Evolutionary conservation across 169 alveolate species (phyloP).

Genomic region (Plasmodium vivax): DNA sequence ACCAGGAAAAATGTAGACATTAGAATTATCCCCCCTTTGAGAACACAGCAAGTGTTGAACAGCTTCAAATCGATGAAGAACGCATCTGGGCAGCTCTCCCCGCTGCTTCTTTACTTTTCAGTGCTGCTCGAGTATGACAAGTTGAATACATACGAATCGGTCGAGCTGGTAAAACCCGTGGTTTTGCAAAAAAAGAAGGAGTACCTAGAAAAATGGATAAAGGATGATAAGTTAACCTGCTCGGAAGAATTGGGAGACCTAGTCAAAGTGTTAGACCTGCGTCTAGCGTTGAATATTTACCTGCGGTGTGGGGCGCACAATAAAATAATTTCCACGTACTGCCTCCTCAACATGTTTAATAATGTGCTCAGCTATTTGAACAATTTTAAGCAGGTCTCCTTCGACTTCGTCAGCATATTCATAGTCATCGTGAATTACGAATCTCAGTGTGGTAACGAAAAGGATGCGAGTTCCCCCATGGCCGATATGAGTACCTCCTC

Average conservation of each 20-base stretch:
- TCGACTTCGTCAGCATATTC: constrained; percentile 84
- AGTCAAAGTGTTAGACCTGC: constrained; percentile 90
- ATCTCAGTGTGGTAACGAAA: constrained; percentile 79
- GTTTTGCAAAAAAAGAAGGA: constrained; percentile 93
- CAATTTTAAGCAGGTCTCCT: constrained; percentile 70
- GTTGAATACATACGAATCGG: constrained; percentile 95
- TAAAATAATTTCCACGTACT: constrained; percentile 91
- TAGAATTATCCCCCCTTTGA: constrained; percentile 56
- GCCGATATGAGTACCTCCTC: constrained; percentile 73
- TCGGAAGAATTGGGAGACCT: constrained; percentile 98
- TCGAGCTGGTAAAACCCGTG: constrained; percentile 97
- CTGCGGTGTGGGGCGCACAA: constrained; percentile 77
- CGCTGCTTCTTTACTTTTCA: constrained; percentile 96
- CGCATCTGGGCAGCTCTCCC: constrained; percentile 81
- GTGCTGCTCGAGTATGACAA: constrained; percentile 96
- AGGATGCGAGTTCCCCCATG: constrained; percentile 74
- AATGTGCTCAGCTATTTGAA: constrained; percentile 94
- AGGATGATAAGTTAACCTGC: constrained; percentile 96
- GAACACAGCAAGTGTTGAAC: constrained; percentile 74
- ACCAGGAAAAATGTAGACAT: constrained; percentile 59
- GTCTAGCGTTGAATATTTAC: constrained; percentile 94
- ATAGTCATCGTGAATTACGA: constrained; percentile 74
- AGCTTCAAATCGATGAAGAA: constrained; percentile 66
- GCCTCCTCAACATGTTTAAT: constrained; percentile 94
- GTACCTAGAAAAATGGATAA: constrained; percentile 96